phyloP scores from a whole-genome alignment of 1,139 yeast species.

The Hansenula anomala region DNA sequence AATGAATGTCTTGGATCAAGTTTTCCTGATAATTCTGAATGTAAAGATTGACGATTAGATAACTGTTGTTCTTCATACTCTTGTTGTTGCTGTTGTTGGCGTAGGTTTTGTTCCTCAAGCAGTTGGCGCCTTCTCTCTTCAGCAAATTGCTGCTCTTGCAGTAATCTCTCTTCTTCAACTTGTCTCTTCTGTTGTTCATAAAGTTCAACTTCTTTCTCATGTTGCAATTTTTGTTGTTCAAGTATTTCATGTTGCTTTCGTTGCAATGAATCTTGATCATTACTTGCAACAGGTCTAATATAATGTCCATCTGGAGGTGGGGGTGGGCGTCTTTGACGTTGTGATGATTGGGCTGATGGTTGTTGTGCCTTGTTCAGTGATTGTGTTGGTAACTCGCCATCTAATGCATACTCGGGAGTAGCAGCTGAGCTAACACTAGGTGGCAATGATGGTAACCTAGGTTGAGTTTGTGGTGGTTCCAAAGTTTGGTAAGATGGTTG shows the following conservation, averaged over 20 bases:
- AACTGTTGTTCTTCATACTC: conserved; percentile 4
- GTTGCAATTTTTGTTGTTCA: conserved; percentile 1
- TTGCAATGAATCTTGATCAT: background rate
- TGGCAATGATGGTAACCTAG: conserved; percentile 11
- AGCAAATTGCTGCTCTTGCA: conserved; percentile 9
- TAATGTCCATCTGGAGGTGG: conserved; percentile 4
- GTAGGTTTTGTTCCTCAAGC: conserved; percentile 16
- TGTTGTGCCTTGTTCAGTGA: conserved; percentile 10
- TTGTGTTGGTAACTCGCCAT: conserved; percentile 11
- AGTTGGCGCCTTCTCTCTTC: conserved; percentile 24
- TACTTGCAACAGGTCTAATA: background rate
- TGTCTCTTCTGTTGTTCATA: conserved; percentile 1
- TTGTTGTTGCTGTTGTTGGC: conserved; percentile 4
- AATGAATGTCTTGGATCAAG: conserved; percentile 9
- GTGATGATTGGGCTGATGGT: conserved; percentile 4
- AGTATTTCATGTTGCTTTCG: conserved; percentile 7
- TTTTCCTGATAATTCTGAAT: conserved; percentile 3
- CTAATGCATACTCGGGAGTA: background rate
- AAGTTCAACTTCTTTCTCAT: conserved; percentile 1
- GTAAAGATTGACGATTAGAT: conserved; percentile 4
- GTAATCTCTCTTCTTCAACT: conserved; percentile 15
- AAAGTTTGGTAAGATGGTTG: conserved; percentile 21
- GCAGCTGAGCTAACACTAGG: conserved; percentile 1
- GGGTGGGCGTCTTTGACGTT: conserved; percentile 14
- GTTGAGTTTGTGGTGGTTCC: conserved; percentile 15